Evolutionary conservation across 306 rosid genomes (phyloP).

Genomic region (Cucurbita maxima): DNA sequence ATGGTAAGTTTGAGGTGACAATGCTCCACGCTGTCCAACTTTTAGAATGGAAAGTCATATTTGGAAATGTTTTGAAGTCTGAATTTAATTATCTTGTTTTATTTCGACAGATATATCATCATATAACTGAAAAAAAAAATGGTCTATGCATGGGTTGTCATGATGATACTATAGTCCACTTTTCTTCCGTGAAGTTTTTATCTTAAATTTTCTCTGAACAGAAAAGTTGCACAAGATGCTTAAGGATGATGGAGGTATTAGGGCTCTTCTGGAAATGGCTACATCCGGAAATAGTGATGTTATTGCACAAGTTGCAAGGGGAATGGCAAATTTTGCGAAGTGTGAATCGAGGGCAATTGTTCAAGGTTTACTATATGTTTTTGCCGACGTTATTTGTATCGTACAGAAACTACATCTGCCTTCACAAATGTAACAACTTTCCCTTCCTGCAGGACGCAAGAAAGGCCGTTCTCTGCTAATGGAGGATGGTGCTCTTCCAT

Average conservation of each 20-base stretch:
- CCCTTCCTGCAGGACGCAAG: constrained; percentile 30
- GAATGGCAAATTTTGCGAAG: constrained; percentile 57
- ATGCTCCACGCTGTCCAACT: not conserved
- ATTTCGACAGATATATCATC: not conserved
- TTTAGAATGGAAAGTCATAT: not conserved
- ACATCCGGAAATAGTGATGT: constrained; percentile 38
- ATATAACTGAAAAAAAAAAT: not conserved
- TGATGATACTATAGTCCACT: not conserved
- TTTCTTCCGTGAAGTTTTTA: not conserved
- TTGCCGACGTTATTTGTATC: not conserved
- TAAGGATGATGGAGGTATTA: constrained; percentile 49
- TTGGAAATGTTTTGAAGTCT: not conserved
- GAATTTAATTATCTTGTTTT: not conserved
- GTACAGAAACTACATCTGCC: not conserved
- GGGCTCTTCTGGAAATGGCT: constrained; percentile 46
- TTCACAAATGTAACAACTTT: not conserved
- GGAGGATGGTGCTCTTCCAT: constrained; percentile 40
- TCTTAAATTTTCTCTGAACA: constrained; percentile 10
- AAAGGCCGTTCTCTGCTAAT: constrained; percentile 39
- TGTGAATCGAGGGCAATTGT: constrained; percentile 46
- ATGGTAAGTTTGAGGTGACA: constrained; percentile 24
- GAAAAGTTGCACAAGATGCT: constrained; percentile 41
- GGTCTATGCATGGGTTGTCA: not conserved
- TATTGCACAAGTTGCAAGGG: constrained; percentile 54
- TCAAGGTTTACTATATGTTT: constrained; percentile 22